Evolutionary conservation across 345 rosid genomes (phyloP).

Genomic region (Ceriops zippeliana): DNA sequence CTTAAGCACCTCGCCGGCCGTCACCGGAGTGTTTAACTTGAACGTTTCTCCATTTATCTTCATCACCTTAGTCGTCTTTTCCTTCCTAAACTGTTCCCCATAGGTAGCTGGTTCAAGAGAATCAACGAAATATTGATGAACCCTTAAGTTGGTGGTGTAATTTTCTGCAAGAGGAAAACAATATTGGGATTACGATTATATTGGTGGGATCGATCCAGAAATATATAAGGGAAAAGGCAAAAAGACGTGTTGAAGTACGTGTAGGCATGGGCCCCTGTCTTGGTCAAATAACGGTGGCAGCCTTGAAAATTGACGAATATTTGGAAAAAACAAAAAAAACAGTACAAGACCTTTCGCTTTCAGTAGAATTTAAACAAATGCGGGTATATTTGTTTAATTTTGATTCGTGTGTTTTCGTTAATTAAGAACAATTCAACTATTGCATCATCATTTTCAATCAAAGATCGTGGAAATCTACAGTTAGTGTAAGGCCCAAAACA

Average conservation of each 20-base stretch:
- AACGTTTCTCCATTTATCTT: slow-evolving; percentile 79
- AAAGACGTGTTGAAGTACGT: not conserved
- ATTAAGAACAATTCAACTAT: not conserved
- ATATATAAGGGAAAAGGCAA: not conserved
- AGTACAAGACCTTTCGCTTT: slow-evolving; percentile 22
- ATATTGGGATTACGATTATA: not conserved
- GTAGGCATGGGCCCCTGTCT: not conserved
- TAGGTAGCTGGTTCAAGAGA: not conserved
- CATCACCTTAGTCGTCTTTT: slow-evolving; percentile 69
- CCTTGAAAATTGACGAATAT: not conserved
- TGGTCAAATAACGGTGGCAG: no score
- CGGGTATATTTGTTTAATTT: not conserved
- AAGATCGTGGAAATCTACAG: not conserved
- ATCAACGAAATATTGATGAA: not conserved
- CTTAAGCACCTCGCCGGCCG: slow-evolving; percentile 60
- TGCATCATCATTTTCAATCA: not conserved
- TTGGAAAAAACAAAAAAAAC: slow-evolving; percentile 8
- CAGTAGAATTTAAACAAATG: slow-evolving; percentile 9
- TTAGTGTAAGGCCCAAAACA: not conserved
- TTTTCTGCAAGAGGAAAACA: not conserved
- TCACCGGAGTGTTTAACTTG: slow-evolving; percentile 74
- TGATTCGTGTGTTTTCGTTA: not conserved
- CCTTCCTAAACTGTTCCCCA: slow-evolving; percentile 77
- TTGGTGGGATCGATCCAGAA: slow-evolving; percentile 11
- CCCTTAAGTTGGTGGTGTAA: not conserved